Base-by-base conservation (phyloP, 305 asterid species). In the Fraxinus ornus region DNA sequence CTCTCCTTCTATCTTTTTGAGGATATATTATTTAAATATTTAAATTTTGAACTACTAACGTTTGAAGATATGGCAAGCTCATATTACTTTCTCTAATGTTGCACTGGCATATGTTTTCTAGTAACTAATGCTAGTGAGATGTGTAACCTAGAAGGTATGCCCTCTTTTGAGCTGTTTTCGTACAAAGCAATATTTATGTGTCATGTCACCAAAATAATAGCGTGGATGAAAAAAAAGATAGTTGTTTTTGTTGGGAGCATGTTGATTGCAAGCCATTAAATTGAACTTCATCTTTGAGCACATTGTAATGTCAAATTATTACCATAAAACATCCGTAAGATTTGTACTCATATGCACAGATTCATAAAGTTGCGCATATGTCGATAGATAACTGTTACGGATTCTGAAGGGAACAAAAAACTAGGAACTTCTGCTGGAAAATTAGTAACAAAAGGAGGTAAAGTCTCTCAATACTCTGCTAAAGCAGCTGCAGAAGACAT, bases 401-500 rank as follows among this genome's bases (percentile, higher is more conserved):
- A 94, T 89, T 85, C 93, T 0, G 89, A 90, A 80, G 99, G 99
- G 82, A 90, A 92, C 85, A 91, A 84, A 36, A 95, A 94, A 84
- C 44, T 85, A 41, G 97, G 98, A 30, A 80, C 88, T 78, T 84
- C 97, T 62, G 91, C 97, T 37, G 99, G 96, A 22, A 86, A 83
- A 79, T 84, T 93, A 83, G 87, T 94, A 1, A 95, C 90, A 24
- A 93, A 88, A 89, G 97, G 91, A 9, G 93, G 88, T 8, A 91
- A 92, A 78, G 86, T 89, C 77, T 82, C 87, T 12, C 85, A 97
- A 35, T 93, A 90, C 75, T 85, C 95, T 28, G 95, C 91, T 19
- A 97, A 94, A 68, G 94, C 97, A 26, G 90, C 95, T 85, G 97
- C 96, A 7, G 98, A 95, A 89, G 88, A 95, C 76, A 86, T 95